phyloP scores from a whole-genome alignment of 768 basidiomycete species.

The Chalciporus sphaerocephalus region DNA sequence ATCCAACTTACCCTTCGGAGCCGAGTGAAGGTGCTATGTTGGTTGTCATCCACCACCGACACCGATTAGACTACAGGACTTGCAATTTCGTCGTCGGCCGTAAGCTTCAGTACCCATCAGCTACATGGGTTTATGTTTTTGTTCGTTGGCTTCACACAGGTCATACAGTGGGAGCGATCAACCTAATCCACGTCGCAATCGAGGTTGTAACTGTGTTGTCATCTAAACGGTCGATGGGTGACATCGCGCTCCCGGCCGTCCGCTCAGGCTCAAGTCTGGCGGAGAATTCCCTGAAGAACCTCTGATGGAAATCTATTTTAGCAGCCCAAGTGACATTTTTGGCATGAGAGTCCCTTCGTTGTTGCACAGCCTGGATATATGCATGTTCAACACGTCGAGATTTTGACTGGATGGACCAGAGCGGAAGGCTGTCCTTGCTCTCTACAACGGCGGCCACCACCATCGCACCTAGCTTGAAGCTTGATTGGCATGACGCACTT shows the following conservation, averaged over 20 bases:
- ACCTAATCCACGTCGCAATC: too few species aligned
- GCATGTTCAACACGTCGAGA: not conserved
- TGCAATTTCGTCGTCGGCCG: too few species aligned
- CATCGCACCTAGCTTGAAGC: not conserved
- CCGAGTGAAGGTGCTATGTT: too few species aligned
- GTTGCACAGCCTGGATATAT: slow-evolving; percentile 7
- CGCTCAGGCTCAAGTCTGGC: not conserved
- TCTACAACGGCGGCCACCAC: not conserved
- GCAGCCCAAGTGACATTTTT: not conserved
- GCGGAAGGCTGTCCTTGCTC: not conserved
- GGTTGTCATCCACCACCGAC: too few species aligned
- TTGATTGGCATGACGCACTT: too few species aligned
- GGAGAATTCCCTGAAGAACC: not conserved
- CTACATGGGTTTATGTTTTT: too few species aligned
- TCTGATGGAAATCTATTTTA: slow-evolving; percentile 9
- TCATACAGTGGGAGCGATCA: too few species aligned
- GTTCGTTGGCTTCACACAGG: too few species aligned
- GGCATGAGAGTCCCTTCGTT: not conserved
- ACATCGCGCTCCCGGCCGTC: not conserved
- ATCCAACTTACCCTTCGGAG: too few species aligned
- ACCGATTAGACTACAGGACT: too few species aligned
- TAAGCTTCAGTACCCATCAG: too few species aligned
- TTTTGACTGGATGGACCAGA: not conserved
- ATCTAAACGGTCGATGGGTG: not conserved
- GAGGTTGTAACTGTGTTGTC: too few species aligned